These are phyloP conservation scores for Scalesia atractyloides DNA, from an alignment of 129 eudicot species.

Conservation along the genomic window DNA sequence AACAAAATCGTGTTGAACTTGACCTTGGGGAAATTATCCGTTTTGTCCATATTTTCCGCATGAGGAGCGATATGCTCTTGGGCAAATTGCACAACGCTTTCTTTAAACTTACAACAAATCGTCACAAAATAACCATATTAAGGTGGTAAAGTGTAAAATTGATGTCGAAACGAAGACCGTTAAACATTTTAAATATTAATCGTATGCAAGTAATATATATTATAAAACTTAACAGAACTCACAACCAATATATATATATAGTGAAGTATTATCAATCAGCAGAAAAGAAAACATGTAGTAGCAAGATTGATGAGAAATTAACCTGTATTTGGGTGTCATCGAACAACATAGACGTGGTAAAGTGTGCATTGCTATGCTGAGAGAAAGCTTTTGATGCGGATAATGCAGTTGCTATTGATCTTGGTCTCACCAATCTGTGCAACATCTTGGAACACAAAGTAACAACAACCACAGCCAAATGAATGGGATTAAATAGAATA, in stretches of 20 bases:
- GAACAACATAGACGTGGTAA: constrained; percentile 64
- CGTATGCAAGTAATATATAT: no score
- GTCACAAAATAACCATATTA: constrained; percentile 19
- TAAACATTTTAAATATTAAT: no score
- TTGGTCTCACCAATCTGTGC: constrained; percentile 43
- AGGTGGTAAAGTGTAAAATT: not conserved
- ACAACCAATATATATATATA: no score
- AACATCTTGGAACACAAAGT: constrained; percentile 21
- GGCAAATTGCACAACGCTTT: constrained; percentile 89
- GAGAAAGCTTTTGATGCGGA: constrained; percentile 37
- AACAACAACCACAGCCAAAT: no score
- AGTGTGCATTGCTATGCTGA: constrained; percentile 25
- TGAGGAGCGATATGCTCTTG: constrained; percentile 96
- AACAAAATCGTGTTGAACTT: not conserved
- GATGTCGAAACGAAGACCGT: no score
- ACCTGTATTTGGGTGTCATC: constrained; percentile 88
- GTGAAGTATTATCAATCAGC: no score
- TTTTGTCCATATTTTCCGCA: constrained; percentile 69
- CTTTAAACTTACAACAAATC: constrained; percentile 61
- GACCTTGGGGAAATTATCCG: constrained; percentile 86
- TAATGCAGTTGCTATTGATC: not conserved
- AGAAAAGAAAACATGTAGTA: no score
- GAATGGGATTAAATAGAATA: no score
- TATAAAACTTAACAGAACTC: no score
- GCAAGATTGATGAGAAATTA: not conserved